Conservation (phyloP, 2,329 filamentous ascomycete genomes). For the Penicillium crustosum region DNA sequence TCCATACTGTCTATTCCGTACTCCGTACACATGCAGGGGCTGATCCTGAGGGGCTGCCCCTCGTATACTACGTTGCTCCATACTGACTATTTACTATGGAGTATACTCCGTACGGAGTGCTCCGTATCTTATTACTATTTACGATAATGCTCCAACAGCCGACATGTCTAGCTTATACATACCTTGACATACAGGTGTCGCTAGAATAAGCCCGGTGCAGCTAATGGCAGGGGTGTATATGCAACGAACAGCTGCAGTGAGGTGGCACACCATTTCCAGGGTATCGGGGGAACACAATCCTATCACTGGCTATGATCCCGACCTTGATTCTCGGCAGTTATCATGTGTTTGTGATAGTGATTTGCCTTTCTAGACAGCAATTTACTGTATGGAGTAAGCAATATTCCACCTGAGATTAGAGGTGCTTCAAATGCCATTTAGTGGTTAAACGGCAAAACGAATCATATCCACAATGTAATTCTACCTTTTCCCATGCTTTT, state of each 20-base stretch:
- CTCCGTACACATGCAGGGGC: conserved; percentile 17
- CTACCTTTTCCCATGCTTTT: neutral
- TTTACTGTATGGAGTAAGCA: neutral
- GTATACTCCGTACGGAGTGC: neutral
- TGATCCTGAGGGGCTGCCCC: conserved; percentile 15
- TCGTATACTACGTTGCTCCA: conserved; percentile 6
- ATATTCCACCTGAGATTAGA: neutral
- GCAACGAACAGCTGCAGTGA: conserved; percentile 21
- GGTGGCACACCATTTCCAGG: conserved; percentile 17
- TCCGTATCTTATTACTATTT: neutral
- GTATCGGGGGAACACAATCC: neutral
- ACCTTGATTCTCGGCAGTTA: neutral
- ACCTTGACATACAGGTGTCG: neutral
- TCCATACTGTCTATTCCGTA: neutral
- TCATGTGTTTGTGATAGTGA: conserved; percentile 4
- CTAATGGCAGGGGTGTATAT: conserved; percentile 15
- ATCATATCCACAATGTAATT: neutral
- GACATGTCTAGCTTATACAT: neutral
- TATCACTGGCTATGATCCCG: neutral
- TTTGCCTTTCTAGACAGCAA: neutral
- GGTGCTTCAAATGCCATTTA: neutral
- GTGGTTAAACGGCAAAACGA: neutral
- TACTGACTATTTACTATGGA: neutral
- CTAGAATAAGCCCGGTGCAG: conserved; percentile 17
- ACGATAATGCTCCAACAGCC: neutral